phyloP scores from a whole-genome alignment of 306 rosid genomes.

The Mimosa pudica region DNA sequence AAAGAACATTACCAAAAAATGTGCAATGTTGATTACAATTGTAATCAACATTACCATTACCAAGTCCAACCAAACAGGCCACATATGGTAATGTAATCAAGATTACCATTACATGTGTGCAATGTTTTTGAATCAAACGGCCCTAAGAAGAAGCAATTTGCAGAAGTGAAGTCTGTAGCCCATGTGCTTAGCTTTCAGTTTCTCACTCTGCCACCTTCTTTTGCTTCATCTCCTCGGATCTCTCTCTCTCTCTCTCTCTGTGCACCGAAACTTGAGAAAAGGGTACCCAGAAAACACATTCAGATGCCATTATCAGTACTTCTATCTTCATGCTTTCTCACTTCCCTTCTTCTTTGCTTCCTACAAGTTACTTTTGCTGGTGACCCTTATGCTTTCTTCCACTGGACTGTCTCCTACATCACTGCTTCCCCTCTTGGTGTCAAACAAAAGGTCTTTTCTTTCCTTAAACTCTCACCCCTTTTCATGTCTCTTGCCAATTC shows the following conservation, averaged over 20 bases:
- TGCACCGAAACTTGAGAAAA: constrained; percentile 18
- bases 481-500: constrained; percentile 12
- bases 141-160: neutral
- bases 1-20: no score
- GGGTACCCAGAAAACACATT: neutral
- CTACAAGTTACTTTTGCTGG: constrained; percentile 55
- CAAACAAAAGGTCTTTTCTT: constrained; percentile 63
- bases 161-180: constrained; percentile 30
- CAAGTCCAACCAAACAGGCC: no score
- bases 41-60: no score
- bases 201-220: neutral
- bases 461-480: neutral
- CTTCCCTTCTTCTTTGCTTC: constrained; percentile 43
- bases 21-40: no score
- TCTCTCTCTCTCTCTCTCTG: neutral
- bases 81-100: no score
- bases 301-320: constrained; percentile 44
- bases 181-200: constrained; percentile 31
- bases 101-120: no score
- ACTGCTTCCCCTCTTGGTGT: constrained; percentile 71
- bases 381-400: constrained; percentile 74
- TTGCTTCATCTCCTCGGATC: neutral
- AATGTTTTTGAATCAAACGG: no score
- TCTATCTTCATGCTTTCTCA: constrained; percentile 41
- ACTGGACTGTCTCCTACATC: constrained; percentile 82